Base-by-base conservation (phyloP, 2,329 filamentous ascomycete genomes). In the Fusarium sp. region DNA sequence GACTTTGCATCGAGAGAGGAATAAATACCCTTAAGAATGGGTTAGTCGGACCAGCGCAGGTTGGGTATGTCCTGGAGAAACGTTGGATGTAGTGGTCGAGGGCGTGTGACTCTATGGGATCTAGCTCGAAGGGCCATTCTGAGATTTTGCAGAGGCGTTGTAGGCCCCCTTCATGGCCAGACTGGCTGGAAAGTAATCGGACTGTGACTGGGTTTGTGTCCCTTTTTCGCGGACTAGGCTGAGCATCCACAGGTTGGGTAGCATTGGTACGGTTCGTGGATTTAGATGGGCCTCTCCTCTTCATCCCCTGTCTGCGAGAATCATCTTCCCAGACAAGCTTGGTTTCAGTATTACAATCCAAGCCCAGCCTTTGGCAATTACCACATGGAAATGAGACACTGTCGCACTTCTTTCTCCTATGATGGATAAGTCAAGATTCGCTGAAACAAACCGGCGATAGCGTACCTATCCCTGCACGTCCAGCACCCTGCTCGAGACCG, bases 291-390 rank as follows among this genome's bases (percentile, higher is more conserved):
- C 68, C 71, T 64, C 72, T 45, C 25, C 67, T 59, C 35, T 62
- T 72, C 64, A 75, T 75, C 8, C 74, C 70, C 16, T 30, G 57
- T 57, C 72, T 35, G 25, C 70, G 50, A 20, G 23, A 34, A 48
- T 75, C 74, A n/a, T 76, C 72, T 41, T 76, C 74, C 72, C 70
- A 75, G 11, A 76, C 70, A 6, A 75, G 66, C 20, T 56, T 66
- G 2, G 57, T 67, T 8, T 66, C 67, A 4, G 52, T 48, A 25
- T 74, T 65, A 25, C 74, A 74, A 5, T 50, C 10, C 9, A 74
- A 52, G 3, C 63, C 63, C 2, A 72, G 61, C 43, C 71, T 62
- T 14, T 10, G 34, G 39, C 74, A 72, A 18, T 54, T 70, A 3
- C 43, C 39, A 39, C 72, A 75, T 30, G 72, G 68, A 16, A 75